Evolutionary conservation across 371 early-diverging fungal genomes (phyloP).

Genomic region (Lichtheimia ornata): DNA sequence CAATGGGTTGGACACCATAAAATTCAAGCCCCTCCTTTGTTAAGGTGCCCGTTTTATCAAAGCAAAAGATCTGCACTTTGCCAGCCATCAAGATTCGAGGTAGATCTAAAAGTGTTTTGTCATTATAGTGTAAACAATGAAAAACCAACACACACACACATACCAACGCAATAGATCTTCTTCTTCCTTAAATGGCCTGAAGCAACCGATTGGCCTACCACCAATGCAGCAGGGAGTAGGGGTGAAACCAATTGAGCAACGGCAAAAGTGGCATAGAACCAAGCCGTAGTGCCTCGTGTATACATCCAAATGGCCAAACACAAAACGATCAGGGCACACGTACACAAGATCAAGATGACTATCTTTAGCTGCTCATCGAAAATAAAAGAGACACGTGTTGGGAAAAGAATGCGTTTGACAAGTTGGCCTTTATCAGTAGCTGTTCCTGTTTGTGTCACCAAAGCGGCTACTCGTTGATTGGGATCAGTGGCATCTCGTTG

Average conservation of each 20-base stretch:
- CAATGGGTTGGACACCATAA: constrained; percentile 45
- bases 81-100: constrained; percentile 89
- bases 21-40: constrained; percentile 67
- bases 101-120: constrained; percentile 42
- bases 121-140: neutral
- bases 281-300: constrained; percentile 45
- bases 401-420: constrained; percentile 74
- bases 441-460: constrained; percentile 74
- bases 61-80: constrained; percentile 92
- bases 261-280: constrained; percentile 72
- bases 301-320: constrained; percentile 56
- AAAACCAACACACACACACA: neutral
- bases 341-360: constrained; percentile 57
- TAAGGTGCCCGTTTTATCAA: constrained; percentile 71
- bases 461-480: constrained; percentile 43
- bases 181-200: constrained; percentile 63
- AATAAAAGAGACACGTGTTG: constrained; percentile 62
- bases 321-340: constrained; percentile 57
- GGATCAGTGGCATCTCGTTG: constrained; percentile 23
- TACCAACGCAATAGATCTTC: constrained; percentile 66
- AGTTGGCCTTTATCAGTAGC: constrained; percentile 75
- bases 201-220: constrained; percentile 81
- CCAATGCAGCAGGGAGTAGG: constrained; percentile 57
- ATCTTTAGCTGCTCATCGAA: constrained; percentile 72
- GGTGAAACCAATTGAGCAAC: constrained; percentile 77